Percentiles rank a stretch among this genome's conserved stretches.
Conservation (phyloP, 352 stramenopile genomes). For the Aphanomyces astaci region DNA sequence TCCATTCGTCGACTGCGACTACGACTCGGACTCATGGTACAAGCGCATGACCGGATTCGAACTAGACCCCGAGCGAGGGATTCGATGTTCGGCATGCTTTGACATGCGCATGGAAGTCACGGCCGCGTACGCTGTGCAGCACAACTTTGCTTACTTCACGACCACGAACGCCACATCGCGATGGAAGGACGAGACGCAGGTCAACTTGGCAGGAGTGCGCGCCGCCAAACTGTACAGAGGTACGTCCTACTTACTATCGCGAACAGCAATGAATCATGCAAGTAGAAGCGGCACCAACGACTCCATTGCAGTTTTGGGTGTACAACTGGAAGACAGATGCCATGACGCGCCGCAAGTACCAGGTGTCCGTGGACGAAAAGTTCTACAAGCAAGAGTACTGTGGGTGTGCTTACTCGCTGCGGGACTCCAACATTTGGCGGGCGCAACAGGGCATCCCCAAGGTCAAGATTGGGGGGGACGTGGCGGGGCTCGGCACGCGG, state of each 20-base stretch:
- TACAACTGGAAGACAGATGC: slow-evolving; percentile 40
- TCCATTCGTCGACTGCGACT: slow-evolving; percentile 43
- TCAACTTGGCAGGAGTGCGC: slow-evolving; percentile 31
- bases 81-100: slow-evolving; percentile 36
- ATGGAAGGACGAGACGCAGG: slow-evolving; percentile 46
- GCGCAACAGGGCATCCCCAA: slow-evolving; percentile 41
- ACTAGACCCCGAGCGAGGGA: slow-evolving; percentile 38
- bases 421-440: slow-evolving; percentile 43
- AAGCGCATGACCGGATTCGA: slow-evolving; percentile 38
- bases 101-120: slow-evolving; percentile 52
- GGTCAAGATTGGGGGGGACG: slow-evolving; percentile 39
- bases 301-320: slow-evolving; percentile 30
- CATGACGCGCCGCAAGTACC: slow-evolving; percentile 47
- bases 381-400: slow-evolving; percentile 67
- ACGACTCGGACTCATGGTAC: slow-evolving; percentile 42
- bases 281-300: neutral
- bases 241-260: no score
- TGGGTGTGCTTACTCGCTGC: slow-evolving; percentile 39
- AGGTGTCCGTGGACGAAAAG: slow-evolving; percentile 32
- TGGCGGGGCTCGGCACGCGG: slow-evolving; percentile 32
- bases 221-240: slow-evolving; percentile 29
- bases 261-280: no score
- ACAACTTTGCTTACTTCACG: slow-evolving; percentile 42
- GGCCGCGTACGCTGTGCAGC: slow-evolving; percentile 37
- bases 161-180: slow-evolving; percentile 43